Evolutionary conservation across 305 asterid genomes (phyloP).

Genomic region (Euphrasia arctica): DNA sequence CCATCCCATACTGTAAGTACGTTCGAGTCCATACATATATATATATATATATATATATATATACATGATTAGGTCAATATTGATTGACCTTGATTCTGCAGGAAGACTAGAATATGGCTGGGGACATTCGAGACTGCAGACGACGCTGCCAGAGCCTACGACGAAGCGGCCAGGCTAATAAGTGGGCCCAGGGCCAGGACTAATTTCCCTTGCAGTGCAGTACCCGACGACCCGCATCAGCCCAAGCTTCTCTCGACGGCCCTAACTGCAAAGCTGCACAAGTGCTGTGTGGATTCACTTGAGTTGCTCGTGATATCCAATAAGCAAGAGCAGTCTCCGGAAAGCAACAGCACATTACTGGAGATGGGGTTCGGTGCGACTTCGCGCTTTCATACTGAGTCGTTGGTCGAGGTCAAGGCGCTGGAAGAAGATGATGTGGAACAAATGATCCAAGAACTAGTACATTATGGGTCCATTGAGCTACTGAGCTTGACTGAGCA

Average conservation of each 20-base stretch:
- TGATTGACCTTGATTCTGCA: not conserved
- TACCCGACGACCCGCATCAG: too few relatives aligned
- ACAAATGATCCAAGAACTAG: constrained; percentile 69
- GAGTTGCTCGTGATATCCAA: constrained; percentile 36
- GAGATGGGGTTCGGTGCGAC: too few relatives aligned
- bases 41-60: too few relatives aligned
- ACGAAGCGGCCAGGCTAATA: not conserved
- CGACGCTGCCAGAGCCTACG: not conserved
- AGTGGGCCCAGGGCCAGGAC: not conserved
- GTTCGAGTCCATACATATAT: not conserved
- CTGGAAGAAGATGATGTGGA: constrained; percentile 62
- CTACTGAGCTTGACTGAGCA: constrained; percentile 33
- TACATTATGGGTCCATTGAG: constrained; percentile 58
- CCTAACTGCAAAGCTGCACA: constrained; percentile 60
- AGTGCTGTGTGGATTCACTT: constrained; percentile 65
- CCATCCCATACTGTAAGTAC: constrained; percentile 66
- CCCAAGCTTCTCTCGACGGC: constrained; percentile 26
- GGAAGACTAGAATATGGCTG: not conserved
- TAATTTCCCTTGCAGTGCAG: too few relatives aligned
- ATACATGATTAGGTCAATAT: not conserved
- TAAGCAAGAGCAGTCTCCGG: constrained; percentile 19
- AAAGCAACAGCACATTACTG: too few relatives aligned
- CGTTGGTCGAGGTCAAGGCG: constrained; percentile 25
- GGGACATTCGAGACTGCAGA: not conserved
- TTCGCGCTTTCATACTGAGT: constrained; percentile 2